phyloP scores from a whole-genome alignment of 306 rosid genomes.

The Cucurbita maxima region DNA sequence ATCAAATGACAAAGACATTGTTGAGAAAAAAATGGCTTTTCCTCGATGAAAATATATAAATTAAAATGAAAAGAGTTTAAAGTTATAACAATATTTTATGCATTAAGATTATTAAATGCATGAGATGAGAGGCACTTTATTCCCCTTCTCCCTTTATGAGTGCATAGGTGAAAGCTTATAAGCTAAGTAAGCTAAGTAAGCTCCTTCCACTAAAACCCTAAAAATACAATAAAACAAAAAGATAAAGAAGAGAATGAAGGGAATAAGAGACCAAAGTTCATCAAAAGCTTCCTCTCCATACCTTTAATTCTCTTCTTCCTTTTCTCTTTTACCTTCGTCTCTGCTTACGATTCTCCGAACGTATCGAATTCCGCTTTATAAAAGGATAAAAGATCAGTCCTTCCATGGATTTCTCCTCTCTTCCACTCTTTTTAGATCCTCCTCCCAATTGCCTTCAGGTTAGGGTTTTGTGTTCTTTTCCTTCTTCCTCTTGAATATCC shows the following conservation, averaged over 20 bases:
- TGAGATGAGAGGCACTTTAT: constrained; percentile 41
- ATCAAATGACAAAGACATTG: no score
- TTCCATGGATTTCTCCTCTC: constrained; percentile 91
- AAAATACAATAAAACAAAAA: constrained; percentile 78
- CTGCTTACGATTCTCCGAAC: constrained; percentile 80
- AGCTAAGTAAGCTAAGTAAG: constrained; percentile 76
- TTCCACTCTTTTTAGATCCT: constrained; percentile 97
- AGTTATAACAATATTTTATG: no score
- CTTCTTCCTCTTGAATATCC: constrained; percentile 11
- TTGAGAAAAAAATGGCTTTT: no score
- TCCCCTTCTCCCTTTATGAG: constrained; percentile 7
- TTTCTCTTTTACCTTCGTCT: constrained; percentile 14
- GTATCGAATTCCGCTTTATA: constrained; percentile 67
- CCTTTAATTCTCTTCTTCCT: constrained; percentile 8
- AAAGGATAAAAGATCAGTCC: constrained; percentile 28
- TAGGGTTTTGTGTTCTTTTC: neutral
- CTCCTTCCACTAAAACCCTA: constrained; percentile 69
- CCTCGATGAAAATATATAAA: no score
- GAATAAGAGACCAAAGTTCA: constrained; percentile 69
- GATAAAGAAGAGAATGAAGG: constrained; percentile 48
- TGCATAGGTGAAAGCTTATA: constrained; percentile 38
- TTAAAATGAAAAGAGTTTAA: no score
- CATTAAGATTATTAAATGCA: constrained; percentile 23
- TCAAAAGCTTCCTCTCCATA: constrained; percentile 33
- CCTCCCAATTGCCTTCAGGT: constrained; percentile 91